A percentile compares a stretch with the other conserved stretches of the same genome.
Conservation (phyloP, 164 flowering plant genomes). For the Dillenia turbinata region DNA sequence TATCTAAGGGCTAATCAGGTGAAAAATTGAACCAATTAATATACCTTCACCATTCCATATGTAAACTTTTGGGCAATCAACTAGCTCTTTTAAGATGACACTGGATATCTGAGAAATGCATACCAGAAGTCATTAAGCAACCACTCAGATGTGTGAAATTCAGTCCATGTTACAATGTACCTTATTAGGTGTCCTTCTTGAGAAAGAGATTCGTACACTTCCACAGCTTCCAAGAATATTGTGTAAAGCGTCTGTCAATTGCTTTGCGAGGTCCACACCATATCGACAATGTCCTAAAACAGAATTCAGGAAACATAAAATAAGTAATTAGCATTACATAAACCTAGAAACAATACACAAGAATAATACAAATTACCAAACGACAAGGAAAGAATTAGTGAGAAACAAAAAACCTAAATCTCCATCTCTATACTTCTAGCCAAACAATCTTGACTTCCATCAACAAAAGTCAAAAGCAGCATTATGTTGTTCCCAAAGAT, state of each 20-base stretch:
- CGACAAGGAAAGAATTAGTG: too few species aligned
- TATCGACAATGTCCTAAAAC: conserved; percentile 70
- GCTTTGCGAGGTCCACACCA: conserved; percentile 81
- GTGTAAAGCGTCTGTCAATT: conserved; percentile 43
- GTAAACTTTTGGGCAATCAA: conserved; percentile 69
- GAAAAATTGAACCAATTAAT: conserved; percentile 1
- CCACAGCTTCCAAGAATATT: conserved; percentile 85
- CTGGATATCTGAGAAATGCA: conserved; percentile 46
- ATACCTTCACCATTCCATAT: conserved; percentile 94
- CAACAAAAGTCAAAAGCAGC: too few species aligned
- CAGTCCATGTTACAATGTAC: conserved; percentile 20
- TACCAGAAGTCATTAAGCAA: too few species aligned
- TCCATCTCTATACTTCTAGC: too few species aligned
- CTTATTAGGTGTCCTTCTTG: conserved; percentile 79
- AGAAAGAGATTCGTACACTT: conserved; percentile 78
- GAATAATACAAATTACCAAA: too few species aligned
- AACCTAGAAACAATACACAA: too few species aligned
- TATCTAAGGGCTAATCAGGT: background rate
- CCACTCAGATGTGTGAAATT: too few species aligned
- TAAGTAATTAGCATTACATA: too few species aligned
- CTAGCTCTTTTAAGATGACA: conserved; percentile 52
- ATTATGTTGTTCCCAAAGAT: too few species aligned
- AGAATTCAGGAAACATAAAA: background rate
- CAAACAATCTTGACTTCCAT: too few species aligned
- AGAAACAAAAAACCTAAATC: too few species aligned